Percentiles rank a stretch among this genome's conserved stretches.
Evolutionary conservation across 192 early-diverging fungal species (phyloP).

Genomic region (Coemansia sp.): DNA sequence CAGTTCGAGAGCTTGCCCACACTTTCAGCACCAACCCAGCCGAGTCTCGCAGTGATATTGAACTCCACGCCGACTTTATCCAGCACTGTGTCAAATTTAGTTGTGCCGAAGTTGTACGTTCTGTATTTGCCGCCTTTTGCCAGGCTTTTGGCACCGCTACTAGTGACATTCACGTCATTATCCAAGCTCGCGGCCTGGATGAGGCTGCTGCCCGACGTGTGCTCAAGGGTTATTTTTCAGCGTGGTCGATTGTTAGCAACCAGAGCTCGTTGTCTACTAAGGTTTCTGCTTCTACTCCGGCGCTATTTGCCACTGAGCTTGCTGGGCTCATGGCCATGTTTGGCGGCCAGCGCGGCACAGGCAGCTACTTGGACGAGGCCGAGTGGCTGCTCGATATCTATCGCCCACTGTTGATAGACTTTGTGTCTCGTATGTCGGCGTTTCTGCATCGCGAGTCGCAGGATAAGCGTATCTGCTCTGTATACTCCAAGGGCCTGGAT

Average conservation of each 20-base stretch:
- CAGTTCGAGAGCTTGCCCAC: neutral
- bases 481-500: conserved; percentile 70
- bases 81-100: conserved; percentile 16
- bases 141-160: neutral
- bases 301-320: conserved; percentile 42
- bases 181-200: conserved; percentile 9
- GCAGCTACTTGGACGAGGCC: conserved; percentile 83
- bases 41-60: conserved; percentile 4
- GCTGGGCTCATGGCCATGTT: conserved; percentile 79
- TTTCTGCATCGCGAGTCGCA: conserved; percentile 61
- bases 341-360: conserved; percentile 91
- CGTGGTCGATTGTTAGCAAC: conserved; percentile 22
- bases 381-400: conserved; percentile 73
- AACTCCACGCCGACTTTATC: conserved; percentile 19
- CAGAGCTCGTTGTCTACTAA: too few relatives aligned
- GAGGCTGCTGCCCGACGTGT: conserved; percentile 13
- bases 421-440: conserved; percentile 71
- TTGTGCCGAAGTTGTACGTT: too few relatives aligned
- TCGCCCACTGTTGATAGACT: conserved; percentile 67
- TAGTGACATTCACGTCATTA: conserved; percentile 18
- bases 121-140: conserved; percentile 13
- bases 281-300: too few relatives aligned
- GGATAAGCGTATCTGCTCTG: conserved; percentile 56
- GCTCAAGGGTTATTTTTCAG: conserved; percentile 26
- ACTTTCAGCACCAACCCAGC: neutral